A percentile compares a stretch with the other conserved stretches of the same genome.
phyloP scores from a whole-genome alignment of 306 rosid genomes.

The Ammopiptanthus mongolicus region DNA sequence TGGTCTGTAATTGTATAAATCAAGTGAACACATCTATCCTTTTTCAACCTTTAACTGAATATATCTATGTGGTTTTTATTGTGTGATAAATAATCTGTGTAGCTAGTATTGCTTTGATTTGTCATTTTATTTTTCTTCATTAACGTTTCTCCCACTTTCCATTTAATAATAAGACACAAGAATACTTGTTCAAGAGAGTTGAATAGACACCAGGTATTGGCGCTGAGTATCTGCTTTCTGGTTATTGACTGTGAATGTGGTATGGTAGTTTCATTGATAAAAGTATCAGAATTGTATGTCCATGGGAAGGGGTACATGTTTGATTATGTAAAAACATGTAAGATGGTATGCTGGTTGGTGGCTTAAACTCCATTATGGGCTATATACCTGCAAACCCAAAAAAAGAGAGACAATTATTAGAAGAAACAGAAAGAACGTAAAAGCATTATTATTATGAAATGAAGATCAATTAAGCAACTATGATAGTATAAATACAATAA shows the following conservation, averaged over 20 bases:
- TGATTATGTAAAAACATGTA: background rate
- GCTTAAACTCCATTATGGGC: slow-evolving; percentile 6
- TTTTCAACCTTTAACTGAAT: slow-evolving; percentile 6
- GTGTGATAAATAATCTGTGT: background rate
- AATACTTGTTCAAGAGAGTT: slow-evolving; percentile 4
- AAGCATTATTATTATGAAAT: background rate
- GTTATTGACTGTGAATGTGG: background rate
- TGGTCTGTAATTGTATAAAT: background rate
- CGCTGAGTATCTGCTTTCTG: background rate
- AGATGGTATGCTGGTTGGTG: background rate
- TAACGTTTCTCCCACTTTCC: background rate
- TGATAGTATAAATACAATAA: background rate
- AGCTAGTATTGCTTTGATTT: background rate
- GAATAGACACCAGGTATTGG: background rate
- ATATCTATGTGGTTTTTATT: background rate
- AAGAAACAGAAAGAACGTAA: background rate
- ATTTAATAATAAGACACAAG: background rate
- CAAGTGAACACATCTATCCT: background rate
- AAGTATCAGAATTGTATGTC: background rate
- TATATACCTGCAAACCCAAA: background rate
- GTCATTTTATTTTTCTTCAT: background rate
- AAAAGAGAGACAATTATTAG: background rate
- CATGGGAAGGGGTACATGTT: background rate
- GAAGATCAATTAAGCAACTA: background rate
- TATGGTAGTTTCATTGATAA: background rate